Evolutionary conservation across 768 basidiomycete species (phyloP).

Genomic region (Epithele typhae): DNA sequence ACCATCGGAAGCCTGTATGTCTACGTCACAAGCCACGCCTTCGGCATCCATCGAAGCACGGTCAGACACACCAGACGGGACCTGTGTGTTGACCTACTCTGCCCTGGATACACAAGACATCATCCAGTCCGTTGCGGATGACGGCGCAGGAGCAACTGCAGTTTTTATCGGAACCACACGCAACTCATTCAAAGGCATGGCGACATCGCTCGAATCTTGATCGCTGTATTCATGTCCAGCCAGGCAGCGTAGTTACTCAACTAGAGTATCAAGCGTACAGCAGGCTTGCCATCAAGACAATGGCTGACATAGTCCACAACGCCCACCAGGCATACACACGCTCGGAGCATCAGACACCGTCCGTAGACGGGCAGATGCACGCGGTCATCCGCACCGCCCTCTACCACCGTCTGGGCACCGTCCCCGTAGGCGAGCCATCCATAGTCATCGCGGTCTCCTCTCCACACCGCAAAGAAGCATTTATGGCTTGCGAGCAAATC

Average conservation of each 20-base stretch:
- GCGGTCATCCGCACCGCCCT: slow-evolving; percentile 54
- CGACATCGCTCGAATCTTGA: no score
- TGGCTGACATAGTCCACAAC: slow-evolving; percentile 52
- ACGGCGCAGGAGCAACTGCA: slow-evolving; percentile 66
- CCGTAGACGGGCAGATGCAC: background rate
- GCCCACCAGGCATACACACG: slow-evolving; percentile 38
- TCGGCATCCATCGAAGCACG: slow-evolving; percentile 39
- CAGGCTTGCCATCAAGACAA: slow-evolving; percentile 74
- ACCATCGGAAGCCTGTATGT: background rate
- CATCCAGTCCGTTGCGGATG: slow-evolving; percentile 57
- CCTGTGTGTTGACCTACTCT: slow-evolving; percentile 55
- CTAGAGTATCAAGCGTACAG: slow-evolving; percentile 85
- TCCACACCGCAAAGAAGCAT: slow-evolving; percentile 80
- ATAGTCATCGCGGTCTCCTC: slow-evolving; percentile 85
- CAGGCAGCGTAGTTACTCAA: slow-evolving; percentile 53
- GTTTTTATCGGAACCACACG: slow-evolving; percentile 85
- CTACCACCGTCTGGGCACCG: slow-evolving; percentile 73
- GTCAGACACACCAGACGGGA: slow-evolving; percentile 41
- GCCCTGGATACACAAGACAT: slow-evolving; percentile 54
- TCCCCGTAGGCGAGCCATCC: slow-evolving; percentile 75
- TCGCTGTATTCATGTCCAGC: background rate
- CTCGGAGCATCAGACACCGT: slow-evolving; percentile 30
- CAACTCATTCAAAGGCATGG: slow-evolving; percentile 74
- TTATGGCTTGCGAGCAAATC: slow-evolving; percentile 73
- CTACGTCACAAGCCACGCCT: slow-evolving; percentile 9